Evolutionary conservation across 2,329 filamentous ascomycete genomes (phyloP), one percentile per base, ranked within the genome.

Genomic region (Sporothrix euskadiensis): DNA sequence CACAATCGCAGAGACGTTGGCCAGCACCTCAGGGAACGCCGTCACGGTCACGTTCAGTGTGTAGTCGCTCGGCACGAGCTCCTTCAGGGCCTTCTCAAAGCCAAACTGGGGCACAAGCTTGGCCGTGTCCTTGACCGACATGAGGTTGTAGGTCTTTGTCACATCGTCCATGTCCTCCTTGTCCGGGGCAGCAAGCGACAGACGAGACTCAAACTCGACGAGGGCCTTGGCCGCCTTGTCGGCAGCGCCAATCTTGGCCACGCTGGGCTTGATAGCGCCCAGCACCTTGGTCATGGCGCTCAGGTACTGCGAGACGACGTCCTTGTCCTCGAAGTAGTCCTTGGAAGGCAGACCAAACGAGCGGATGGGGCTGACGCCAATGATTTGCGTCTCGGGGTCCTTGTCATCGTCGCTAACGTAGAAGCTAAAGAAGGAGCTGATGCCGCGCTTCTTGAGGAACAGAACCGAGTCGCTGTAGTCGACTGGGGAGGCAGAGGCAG

Each of bases 111-210:
- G 89, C 0, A 87, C 80, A 30, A 91, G 81, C 3, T 82, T 82
- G 47, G 85, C 83, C 6, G 86, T 86, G 71, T 91, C 86, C 12
- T 85, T 81, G 22, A 91, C 80, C 9, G 84, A 85, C 79, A 87
- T 86, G 0, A 89, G 89, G 77, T 91, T 92, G 80, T 92, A 92
- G 76, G 87, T 88, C 82, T 91, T 88, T 16, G 77, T 75, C 12
- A 78, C 73, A 32, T 77, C 76, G 49, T 70, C 74, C 56, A 75
- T 47, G 41, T 77, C 76, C 9, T 70, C 63, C 63, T 73, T 72
- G 65, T 75, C 72, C 3, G 74, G 72, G 19, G 72, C 69, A 19
- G 72, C 72, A 16, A 32, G 49, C 16, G 70, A 47, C 52, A 75
- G 71, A 8, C 72, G 57, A 3, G 56, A 19, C 69, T 79, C 78